Base-by-base conservation (phyloP, 2,329 filamentous ascomycete species). In the Fusarium azukiicola region DNA sequence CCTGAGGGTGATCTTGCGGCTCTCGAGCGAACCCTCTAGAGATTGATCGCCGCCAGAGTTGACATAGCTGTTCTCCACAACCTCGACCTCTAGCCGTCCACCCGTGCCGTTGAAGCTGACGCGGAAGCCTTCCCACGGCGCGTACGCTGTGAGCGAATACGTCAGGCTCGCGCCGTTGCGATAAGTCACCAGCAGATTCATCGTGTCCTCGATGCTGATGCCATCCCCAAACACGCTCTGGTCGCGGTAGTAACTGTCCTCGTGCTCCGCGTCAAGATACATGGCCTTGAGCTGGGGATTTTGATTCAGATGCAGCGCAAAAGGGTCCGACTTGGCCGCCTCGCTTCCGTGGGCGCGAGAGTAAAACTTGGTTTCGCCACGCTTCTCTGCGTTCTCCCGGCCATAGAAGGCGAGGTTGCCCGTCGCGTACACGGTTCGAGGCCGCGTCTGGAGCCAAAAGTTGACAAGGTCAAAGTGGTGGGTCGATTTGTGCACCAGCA, bases 161-260 rank as follows among this genome's bases (percentile, higher is more conserved):
- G 93, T 93, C 83, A 94, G 85, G 38, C 92, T 90, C 0, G 92
- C 92, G 5, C 92, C 91, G 68, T 89, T 92, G 23, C 87, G 86
- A 80, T 94, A 94, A 67, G 90, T 87, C 32, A 94, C 91, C 61
- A 94, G 87, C 36, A 94, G 85, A 50, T 89, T 92, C 92, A 94
- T 93, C 0, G 92, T 94, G 79, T 94, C 93, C 82, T 94, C 93
- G 73, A 94, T 94, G 78, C 88, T 93, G 71, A 94, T 93, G 2
- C 93, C 93, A 74, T 94, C 93, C 0, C 91, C 89, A 70, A 94
- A 94, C 1, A 94, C 92, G 78, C 90, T 93, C 84, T 94, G 93
- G 80, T 94, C 93, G 1, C 93, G 90, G 74, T 92, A 89, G 79
- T 94, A 94, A 21, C 89, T 89, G 77, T 94, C 93, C 80, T 94